Evolutionary conservation across 2,329 filamentous ascomycete species (phyloP), one percentile per base, ranked within the genome.

Genomic region (Helminthosporium solani): DNA sequence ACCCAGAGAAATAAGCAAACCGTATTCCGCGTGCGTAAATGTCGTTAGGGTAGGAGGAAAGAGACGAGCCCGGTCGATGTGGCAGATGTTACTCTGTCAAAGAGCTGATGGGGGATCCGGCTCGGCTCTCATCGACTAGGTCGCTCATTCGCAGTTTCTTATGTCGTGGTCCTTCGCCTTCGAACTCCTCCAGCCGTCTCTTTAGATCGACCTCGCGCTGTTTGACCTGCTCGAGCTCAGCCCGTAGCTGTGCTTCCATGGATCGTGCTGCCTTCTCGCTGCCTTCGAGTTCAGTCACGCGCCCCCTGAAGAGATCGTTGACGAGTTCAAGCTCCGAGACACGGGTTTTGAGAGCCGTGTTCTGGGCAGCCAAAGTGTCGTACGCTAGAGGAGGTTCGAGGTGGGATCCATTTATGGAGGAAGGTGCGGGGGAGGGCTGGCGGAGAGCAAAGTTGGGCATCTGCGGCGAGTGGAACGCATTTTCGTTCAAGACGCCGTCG

Each of bases 261-360:
- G 83, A 80, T 7, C 78, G 75, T 34, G 84, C 77, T 47, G 83
- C 79, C 38, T 81, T 81, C 64, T 92, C 88, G 62, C 86, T 86
- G 56, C 85, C 82, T 66, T 95, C 89, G 11, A 94, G 77, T 65
- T 94, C 79, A 66, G 84, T 70, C 33, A 96, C 83, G 9, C 75
- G 73, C 50, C 86, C 85, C 36, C 76, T 74, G 67, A 87, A 88
- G 16, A 88, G 72, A 43, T 85, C 80, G 61, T 84, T 96, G 75
- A 99, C 96, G 42, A 99, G 82, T 67, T 99, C 94, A 19, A 99
- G 80, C 70, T 99, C 94, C 58, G 86, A 94, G 27, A 99, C 92
- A 33, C 94, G 85, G 0, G 94, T 99, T 74, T 95, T 95, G n/a
- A 97, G 78, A 40, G 85, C 86, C 4, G 88, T 88, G 68, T 95